These are phyloP conservation scores for Phaffomyces opuntiae DNA, from an alignment of 805 yeast genomes.

Conservation along the genomic window DNA sequence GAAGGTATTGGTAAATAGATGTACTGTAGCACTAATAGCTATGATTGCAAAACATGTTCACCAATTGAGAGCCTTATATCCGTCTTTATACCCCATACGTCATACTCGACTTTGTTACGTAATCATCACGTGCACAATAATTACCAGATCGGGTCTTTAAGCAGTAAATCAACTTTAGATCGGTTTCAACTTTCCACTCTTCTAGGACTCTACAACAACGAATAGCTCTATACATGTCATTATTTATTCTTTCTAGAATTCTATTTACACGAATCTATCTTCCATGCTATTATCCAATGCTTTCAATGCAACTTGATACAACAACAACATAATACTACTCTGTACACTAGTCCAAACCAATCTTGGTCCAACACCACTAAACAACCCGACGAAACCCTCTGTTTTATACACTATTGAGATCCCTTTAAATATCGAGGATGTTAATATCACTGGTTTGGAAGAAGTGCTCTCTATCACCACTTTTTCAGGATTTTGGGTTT, in stretches of 20 bases:
- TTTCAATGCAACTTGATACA: conserved; percentile 74
- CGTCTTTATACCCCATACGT: too few relatives aligned
- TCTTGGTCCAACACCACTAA: conserved; percentile 95
- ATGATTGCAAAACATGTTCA: too few relatives aligned
- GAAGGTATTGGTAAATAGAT: too few relatives aligned
- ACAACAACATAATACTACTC: conserved; percentile 84
- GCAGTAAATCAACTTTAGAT: too few relatives aligned
- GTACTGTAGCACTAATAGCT: too few relatives aligned
- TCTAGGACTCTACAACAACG: too few relatives aligned
- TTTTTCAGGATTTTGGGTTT: conserved; percentile 59
- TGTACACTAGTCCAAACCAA: conserved; percentile 95
- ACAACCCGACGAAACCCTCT: conserved; percentile 77
- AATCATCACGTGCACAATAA: too few relatives aligned
- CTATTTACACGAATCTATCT: not conserved
- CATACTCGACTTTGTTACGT: too few relatives aligned
- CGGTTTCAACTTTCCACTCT: too few relatives aligned
- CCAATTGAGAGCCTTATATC: too few relatives aligned
- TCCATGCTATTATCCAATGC: conserved; percentile 21
- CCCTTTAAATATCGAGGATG: conserved; percentile 45
- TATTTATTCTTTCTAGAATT: not conserved
- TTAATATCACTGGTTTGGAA: conserved; percentile 19
- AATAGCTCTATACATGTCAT: too few relatives aligned
- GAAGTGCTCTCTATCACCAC: not conserved
- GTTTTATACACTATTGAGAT: conserved; percentile 49
- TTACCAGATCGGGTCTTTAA: too few relatives aligned